Conservation (phyloP, 306 rosid genomes). For the Gillenia trifoliata region DNA sequence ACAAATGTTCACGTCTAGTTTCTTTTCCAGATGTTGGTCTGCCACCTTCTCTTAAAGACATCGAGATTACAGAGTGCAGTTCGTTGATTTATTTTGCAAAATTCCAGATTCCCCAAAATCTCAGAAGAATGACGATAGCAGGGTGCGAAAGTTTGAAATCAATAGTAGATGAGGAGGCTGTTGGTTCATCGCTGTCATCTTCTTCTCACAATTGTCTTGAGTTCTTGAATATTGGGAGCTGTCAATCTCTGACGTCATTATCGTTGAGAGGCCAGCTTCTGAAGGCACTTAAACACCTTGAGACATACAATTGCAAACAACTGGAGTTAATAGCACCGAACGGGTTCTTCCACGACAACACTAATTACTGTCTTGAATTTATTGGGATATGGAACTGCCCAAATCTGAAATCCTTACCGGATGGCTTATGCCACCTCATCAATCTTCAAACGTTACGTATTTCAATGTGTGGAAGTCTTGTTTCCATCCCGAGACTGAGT, state of each 20-base stretch:
- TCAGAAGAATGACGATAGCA: rapidly evolving
- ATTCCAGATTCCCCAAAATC: not conserved
- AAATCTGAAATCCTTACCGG: not conserved
- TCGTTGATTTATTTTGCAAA: not conserved
- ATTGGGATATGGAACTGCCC: rapidly evolving
- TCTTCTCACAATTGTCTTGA: not conserved
- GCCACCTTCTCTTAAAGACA: not conserved
- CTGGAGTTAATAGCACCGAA: not conserved
- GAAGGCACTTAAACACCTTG: not conserved
- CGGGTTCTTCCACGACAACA: not conserved
- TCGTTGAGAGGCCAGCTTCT: constrained; percentile 5
- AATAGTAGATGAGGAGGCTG: not conserved
- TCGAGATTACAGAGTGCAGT: rapidly evolving
- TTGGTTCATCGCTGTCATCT: not conserved
- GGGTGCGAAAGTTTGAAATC: rapidly evolving
- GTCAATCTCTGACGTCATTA: constrained; percentile 15
- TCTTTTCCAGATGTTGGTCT: not conserved
- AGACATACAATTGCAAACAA: not conserved
- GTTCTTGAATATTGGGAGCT: not conserved
- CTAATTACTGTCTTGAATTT: not conserved
- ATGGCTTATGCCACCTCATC: too few relatives aligned
- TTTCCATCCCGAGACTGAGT: too few relatives aligned
- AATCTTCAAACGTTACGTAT: rapidly evolving
- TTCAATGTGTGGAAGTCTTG: rapidly evolving
- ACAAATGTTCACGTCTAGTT: not conserved